These are phyloP conservation scores for Barnettozyma populi DNA, from an alignment of 805 yeast species.

Conservation along the genomic window DNA sequence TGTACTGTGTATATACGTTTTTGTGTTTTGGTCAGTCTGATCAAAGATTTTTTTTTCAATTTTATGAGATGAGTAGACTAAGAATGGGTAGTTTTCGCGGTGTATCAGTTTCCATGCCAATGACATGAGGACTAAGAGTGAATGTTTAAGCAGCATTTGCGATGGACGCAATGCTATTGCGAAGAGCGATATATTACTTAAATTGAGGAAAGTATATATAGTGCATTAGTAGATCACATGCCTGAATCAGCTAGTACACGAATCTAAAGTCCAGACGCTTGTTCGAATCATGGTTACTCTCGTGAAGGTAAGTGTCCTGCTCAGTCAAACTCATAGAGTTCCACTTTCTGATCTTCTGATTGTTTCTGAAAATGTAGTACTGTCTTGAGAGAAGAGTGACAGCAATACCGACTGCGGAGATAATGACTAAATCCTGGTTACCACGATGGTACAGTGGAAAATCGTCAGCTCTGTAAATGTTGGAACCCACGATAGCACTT, in stretches of 20 bases:
- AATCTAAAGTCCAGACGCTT: slow-evolving; percentile 49
- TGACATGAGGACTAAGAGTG: too few species aligned
- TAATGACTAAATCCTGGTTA: slow-evolving; percentile 29
- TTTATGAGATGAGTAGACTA: background rate
- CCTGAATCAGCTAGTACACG: slow-evolving; percentile 9
- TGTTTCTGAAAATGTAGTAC: slow-evolving; percentile 35
- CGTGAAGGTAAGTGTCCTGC: slow-evolving; percentile 38
- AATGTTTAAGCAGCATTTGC: too few species aligned
- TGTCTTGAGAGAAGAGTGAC: slow-evolving; percentile 21
- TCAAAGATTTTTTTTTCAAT: background rate
- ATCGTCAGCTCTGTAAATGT: slow-evolving; percentile 52
- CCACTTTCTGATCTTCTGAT: slow-evolving; percentile 44
- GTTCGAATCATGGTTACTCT: slow-evolving; percentile 48
- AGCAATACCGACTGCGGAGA: background rate
- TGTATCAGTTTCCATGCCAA: background rate
- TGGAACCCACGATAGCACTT: slow-evolving; percentile 48
- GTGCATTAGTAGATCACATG: too few species aligned
- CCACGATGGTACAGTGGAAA: slow-evolving; percentile 55
- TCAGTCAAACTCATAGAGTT: slow-evolving; percentile 42
- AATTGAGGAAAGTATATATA: too few species aligned
- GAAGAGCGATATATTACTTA: too few species aligned
- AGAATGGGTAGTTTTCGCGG: background rate
- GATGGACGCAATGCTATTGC: too few species aligned
- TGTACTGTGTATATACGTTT: background rate
- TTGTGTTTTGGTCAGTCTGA: background rate